A percentile compares a stretch with the other conserved stretches of the same genome.
phyloP scores from a whole-genome alignment of 2,329 filamentous ascomycete species.

The Ceratocystis cubensis region DNA sequence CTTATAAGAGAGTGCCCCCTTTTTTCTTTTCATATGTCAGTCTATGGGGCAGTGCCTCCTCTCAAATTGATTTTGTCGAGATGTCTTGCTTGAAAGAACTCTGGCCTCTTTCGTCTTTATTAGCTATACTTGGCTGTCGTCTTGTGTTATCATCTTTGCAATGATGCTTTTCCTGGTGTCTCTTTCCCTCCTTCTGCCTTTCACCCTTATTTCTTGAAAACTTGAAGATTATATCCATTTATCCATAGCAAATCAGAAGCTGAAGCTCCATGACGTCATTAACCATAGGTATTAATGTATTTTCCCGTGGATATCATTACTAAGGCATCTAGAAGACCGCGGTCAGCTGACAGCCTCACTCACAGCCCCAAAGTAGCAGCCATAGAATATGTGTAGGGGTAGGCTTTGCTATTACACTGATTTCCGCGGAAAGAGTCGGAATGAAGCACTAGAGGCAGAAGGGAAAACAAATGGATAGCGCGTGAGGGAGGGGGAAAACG shows the following conservation, averaged over 20 bases:
- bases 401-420: background rate
- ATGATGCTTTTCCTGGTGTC: slow-evolving; percentile 8
- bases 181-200: slow-evolving; percentile 7
- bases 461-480: background rate
- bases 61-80: background rate
- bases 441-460: background rate
- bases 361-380: background rate
- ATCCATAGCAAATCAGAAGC: background rate
- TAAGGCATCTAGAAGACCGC: background rate
- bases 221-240: background rate
- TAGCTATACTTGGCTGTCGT: background rate
- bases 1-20: background rate
- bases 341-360: background rate
- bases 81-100: background rate
- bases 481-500: background rate
- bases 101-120: background rate
- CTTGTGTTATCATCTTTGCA: background rate
- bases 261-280: background rate
- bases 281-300: background rate
- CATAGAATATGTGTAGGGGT: background rate
- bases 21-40: background rate
- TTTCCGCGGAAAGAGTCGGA: slow-evolving; percentile 8
- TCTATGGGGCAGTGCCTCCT: background rate
- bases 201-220: background rate
- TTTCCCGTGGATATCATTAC: background rate